phyloP scores from a whole-genome alignment of 768 basidiomycete species.

The Suillus variegatus region DNA sequence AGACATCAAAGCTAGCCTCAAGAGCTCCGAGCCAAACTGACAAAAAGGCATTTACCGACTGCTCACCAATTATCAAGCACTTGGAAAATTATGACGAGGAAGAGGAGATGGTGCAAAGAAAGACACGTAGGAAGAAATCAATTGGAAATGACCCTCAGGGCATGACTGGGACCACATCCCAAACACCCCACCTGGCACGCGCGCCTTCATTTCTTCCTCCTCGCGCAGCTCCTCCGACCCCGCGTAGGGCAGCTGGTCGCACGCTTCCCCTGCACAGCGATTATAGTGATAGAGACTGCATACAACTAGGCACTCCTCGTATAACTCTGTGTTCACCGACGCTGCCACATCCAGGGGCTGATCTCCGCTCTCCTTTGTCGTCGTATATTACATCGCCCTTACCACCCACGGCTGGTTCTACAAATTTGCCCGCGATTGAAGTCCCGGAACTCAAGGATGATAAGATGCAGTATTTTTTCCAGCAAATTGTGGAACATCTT shows the following conservation, averaged over 20 bases:
- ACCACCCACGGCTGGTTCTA: constrained; percentile 31
- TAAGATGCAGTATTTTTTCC: constrained; percentile 81
- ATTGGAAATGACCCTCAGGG: constrained; percentile 28
- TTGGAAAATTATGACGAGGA: constrained; percentile 56
- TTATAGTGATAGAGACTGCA: constrained; percentile 14
- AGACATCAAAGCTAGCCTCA: constrained; percentile 70
- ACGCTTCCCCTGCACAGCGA: constrained; percentile 15
- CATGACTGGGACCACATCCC: constrained; percentile 26
- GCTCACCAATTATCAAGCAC: constrained; percentile 77
- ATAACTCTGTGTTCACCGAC: constrained; percentile 29
- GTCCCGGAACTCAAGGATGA: constrained; percentile 75
- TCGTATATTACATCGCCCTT: constrained; percentile 31
- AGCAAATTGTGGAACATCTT: constrained; percentile 81
- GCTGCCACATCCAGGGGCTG: constrained; percentile 23
- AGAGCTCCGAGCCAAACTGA: constrained; percentile 74
- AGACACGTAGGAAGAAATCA: constrained; percentile 37
- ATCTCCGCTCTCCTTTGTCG: constrained; percentile 18
- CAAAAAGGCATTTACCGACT: constrained; percentile 96
- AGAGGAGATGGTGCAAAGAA: constrained; percentile 44
- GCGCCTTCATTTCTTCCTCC: constrained; percentile 47
- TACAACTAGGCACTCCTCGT: constrained; percentile 19
- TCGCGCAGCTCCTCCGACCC: constrained; percentile 62
- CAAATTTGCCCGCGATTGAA: constrained; percentile 47
- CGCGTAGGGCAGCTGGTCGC: constrained; percentile 49
- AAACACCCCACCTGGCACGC: constrained; percentile 24